These are phyloP conservation scores for Chaetomium globosum DNA, from an alignment of 2,329 filamentous ascomycete genomes.

Conservation along the genomic window DNA sequence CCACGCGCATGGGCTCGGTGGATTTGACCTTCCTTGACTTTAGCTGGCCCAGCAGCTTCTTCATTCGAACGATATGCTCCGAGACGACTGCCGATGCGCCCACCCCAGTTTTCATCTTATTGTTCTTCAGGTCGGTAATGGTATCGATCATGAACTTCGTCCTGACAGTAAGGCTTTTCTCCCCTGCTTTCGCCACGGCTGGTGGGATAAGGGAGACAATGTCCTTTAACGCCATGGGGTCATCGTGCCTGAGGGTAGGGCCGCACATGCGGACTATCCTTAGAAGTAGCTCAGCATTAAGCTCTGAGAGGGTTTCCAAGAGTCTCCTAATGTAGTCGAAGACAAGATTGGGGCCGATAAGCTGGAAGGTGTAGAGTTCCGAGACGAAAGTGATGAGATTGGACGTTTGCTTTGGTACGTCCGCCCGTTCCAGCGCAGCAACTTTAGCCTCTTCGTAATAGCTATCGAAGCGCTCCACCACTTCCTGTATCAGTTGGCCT, in stretches of 20 bases:
- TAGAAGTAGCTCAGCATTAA: conserved; percentile 85
- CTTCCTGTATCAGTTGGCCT: conserved; percentile 77
- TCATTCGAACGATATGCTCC: conserved; percentile 85
- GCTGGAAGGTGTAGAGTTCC: conserved; percentile 89
- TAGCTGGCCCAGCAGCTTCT: conserved; percentile 80
- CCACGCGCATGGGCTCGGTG: conserved; percentile 79
- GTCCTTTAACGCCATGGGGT: conserved; percentile 84
- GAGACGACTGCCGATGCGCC: conserved; percentile 71
- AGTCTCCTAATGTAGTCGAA: conserved; percentile 89
- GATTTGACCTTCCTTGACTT: conserved; percentile 69
- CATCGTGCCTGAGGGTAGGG: conserved; percentile 81
- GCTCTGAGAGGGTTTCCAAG: conserved; percentile 72
- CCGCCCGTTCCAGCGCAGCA: conserved; percentile 39
- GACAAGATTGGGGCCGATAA: conserved; percentile 78
- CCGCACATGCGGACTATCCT: conserved; percentile 82
- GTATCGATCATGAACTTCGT: conserved; percentile 98
- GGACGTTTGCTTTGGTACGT: conserved; percentile 60
- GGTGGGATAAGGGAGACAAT: conserved; percentile 80
- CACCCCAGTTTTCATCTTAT: conserved; percentile 76
- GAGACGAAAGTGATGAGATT: conserved; percentile 84
- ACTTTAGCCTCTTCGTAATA: conserved; percentile 56
- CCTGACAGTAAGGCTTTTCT: conserved; percentile 74
- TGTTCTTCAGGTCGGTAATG: conserved; percentile 93
- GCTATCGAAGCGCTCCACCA: conserved; percentile 74
- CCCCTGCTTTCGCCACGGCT: conserved; percentile 67